Evolutionary conservation across 345 rosid genomes (phyloP).

Genomic region (Sisymbrium altissimum): DNA sequence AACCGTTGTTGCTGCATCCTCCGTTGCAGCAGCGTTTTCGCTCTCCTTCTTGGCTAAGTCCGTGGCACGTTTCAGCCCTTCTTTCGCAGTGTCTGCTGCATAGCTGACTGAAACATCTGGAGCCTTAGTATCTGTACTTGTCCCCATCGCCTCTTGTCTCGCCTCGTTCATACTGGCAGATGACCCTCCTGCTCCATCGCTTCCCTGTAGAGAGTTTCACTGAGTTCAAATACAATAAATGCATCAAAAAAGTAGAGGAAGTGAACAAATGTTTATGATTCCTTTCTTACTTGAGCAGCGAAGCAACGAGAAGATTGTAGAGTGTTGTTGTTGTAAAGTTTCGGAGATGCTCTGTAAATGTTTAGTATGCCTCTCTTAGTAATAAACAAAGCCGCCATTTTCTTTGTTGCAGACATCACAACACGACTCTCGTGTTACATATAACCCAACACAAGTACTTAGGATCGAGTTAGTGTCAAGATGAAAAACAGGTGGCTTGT

Average conservation of each 20-base stretch:
- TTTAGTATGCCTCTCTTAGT: constrained; percentile 10
- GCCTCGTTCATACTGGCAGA: constrained; percentile 23
- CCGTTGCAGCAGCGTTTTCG: not conserved
- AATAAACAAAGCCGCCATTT: constrained; percentile 15
- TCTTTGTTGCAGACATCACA: not conserved
- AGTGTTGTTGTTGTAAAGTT: constrained; percentile 1
- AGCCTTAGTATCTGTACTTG: constrained; percentile 19
- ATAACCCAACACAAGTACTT: not conserved
- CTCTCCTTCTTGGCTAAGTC: not conserved
- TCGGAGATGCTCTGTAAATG: constrained; percentile 3
- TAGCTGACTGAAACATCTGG: constrained; percentile 10
- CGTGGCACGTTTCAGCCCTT: constrained; percentile 18
- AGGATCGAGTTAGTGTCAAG: constrained; percentile 12
- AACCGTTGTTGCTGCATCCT: not conserved
- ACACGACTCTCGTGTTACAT: not conserved
- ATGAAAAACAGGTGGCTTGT: not conserved
- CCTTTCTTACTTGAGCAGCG: constrained; percentile 5
- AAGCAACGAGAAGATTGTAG: constrained; percentile 15
- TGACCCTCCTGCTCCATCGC: not conserved
- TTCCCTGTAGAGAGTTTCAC: constrained; percentile 8
- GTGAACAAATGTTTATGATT: not conserved
- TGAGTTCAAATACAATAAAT: not conserved
- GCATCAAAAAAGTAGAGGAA: not conserved
- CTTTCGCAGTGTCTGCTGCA: constrained; percentile 15
- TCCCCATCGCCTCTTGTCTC: constrained; percentile 26